phyloP scores from a whole-genome alignment of 1,284 basidiomycete species.

The Ustilago tritici region DNA sequence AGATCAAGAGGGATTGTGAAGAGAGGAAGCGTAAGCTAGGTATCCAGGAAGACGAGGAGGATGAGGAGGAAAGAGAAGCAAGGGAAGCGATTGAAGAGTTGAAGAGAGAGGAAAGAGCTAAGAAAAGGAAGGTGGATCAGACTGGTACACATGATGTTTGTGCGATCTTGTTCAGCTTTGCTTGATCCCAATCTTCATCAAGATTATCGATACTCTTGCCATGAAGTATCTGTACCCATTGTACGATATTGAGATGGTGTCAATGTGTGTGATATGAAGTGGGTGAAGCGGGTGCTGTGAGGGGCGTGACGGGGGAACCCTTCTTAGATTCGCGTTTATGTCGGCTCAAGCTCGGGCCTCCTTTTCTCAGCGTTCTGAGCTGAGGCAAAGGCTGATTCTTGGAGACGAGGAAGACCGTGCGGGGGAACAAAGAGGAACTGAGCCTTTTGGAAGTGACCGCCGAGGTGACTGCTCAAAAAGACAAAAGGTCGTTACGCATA shows the following conservation, averaged over 20 bases:
- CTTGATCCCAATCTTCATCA: slow-evolving; percentile 4
- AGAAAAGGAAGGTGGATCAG: slow-evolving; percentile 46
- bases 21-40: slow-evolving; percentile 37
- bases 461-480: background rate
- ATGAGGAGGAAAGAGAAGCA: slow-evolving; percentile 41
- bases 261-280: background rate
- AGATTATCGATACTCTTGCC: background rate
- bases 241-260: too few relatives aligned
- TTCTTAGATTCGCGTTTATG: background rate
- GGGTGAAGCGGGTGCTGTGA: too few relatives aligned
- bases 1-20: slow-evolving; percentile 24
- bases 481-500: slow-evolving; percentile 7
- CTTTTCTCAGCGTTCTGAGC: background rate
- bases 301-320: too few relatives aligned
- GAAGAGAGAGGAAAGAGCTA: slow-evolving; percentile 41
- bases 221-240: background rate
- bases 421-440: slow-evolving; percentile 8
- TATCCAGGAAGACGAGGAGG: background rate
- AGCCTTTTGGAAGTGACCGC: background rate
- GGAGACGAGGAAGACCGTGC: slow-evolving; percentile 10
- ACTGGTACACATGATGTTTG: slow-evolving; percentile 48
- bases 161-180: slow-evolving; percentile 46
- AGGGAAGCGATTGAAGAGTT: slow-evolving; percentile 47
- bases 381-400: background rate
- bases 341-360: background rate